Evolutionary conservation across 371 early-diverging fungal genomes (phyloP), one percentile per base, ranked within the genome.

Genomic region (Chytridiales sp.): DNA sequence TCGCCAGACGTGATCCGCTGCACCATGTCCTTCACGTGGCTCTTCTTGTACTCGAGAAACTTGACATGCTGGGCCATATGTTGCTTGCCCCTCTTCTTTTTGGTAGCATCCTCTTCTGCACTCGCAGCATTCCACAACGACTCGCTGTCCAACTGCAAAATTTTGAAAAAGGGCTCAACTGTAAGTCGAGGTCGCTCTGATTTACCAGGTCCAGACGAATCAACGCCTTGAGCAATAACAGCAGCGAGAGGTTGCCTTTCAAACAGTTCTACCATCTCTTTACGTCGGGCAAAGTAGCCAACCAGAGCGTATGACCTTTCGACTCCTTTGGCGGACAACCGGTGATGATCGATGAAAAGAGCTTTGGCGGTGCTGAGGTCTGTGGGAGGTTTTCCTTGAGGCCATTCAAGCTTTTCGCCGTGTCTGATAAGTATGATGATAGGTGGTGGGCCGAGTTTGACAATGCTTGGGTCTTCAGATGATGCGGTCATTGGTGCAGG

Each of bases 371-470:
- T 22, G 19, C 22, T 31, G 8, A 13, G 5, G 8, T 32, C 36
- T 13, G 32, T 59, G 15, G 70, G 74, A 3, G 31, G 8, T 3
- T 24, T 42, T 15, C 73, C 73, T 24, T 53, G 29, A 13, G 47
- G 56, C 78, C 78, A 77, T 0, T 51, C 34, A 9, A 72, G 73
- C 56, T 77, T 77, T 50, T 77, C 78, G 50, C 67, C 78, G 58
- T 77, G 78, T n/a, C 78, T 68, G 52, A 77, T 58, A 6, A 77
- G 58, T 40, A 77, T 51, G 52, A 77, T 47, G 19, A 61, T 66
- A 3, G 55, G 55, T 8, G 51, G 49, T n/a, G n/a, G n/a, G n/a
- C n/a, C n/a, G n/a, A n/a, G n/a, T n/a, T n/a, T n/a, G n/a, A n/a
- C n/a, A n/a, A n/a, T n/a, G n/a, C n/a, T n/a, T n/a, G n/a, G n/a